These are phyloP conservation scores for Rhodotorula graminis DNA, from an alignment of 768 basidiomycete species.

Conservation along the genomic window DNA sequence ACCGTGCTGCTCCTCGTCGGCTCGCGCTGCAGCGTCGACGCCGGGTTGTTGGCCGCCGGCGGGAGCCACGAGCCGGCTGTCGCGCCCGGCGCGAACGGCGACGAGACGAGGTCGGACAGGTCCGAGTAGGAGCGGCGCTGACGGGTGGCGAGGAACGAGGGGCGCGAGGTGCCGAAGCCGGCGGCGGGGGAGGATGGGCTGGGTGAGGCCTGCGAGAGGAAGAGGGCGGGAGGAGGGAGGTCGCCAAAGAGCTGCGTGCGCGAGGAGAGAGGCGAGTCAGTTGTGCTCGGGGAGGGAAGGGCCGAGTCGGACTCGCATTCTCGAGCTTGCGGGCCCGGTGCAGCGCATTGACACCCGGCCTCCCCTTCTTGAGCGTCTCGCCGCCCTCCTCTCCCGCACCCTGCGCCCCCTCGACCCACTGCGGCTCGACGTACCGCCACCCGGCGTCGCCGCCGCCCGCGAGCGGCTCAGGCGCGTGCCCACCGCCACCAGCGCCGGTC, in stretches of 20 bases:
- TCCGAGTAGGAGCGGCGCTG: slow-evolving; percentile 20
- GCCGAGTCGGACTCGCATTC: slow-evolving; percentile 4
- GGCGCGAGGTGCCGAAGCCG: not conserved
- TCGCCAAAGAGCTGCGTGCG: slow-evolving; percentile 27
- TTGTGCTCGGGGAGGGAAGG: not conserved
- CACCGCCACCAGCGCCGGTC: not conserved
- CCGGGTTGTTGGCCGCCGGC: not conserved
- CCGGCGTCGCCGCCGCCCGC: not conserved
- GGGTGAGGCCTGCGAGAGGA: slow-evolving; percentile 6
- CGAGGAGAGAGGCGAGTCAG: not conserved
- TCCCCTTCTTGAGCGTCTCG: not conserved
- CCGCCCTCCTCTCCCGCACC: not conserved
- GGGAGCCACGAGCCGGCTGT: not conserved
- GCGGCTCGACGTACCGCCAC: not conserved
- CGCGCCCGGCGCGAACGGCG: not conserved
- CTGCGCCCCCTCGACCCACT: not conserved
- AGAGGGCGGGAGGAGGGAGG: slow-evolving; percentile 21
- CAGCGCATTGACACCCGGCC: slow-evolving; percentile 15
- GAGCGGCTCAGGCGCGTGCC: not conserved
- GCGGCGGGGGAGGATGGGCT: not conserved
- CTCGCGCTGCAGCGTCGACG: not conserved
- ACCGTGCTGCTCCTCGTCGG: not conserved
- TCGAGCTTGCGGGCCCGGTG: slow-evolving; percentile 37
- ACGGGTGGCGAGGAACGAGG: not conserved
- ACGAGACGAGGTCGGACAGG: not conserved